Evolutionary conservation across 257 asterid genomes (phyloP).

Genomic region (Solanum bulbocastanum): DNA sequence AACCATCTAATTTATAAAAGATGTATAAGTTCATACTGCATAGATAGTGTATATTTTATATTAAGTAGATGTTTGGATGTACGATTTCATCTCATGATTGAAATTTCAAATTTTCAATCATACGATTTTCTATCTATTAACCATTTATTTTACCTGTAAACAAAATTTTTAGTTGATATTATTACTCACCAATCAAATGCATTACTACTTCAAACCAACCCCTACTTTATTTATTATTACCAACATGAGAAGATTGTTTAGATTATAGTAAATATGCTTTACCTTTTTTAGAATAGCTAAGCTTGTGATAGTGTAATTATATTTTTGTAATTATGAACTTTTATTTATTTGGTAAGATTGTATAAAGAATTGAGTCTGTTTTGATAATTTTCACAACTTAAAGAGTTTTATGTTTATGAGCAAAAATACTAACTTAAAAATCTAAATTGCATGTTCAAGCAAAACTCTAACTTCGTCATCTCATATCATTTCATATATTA

Average conservation of each 20-base stretch:
- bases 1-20: too few species aligned
- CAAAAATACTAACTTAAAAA: not conserved
- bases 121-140: too few species aligned
- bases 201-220: not conserved
- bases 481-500: not conserved
- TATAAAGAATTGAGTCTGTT: not conserved
- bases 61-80: not conserved
- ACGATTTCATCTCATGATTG: not conserved
- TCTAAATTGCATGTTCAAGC: too few species aligned
- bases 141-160: too few species aligned
- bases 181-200: not conserved
- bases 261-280: too few species aligned
- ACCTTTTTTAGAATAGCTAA: too few species aligned
- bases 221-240: not conserved
- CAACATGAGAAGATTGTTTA: not conserved
- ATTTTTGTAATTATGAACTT: too few species aligned
- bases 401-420: too few species aligned
- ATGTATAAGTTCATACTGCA: not conserved
- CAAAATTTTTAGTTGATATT: not conserved
- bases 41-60: not conserved
- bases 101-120: too few species aligned
- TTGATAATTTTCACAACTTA: too few species aligned
- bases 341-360: too few species aligned
- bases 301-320: not conserved
- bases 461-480: not conserved